phyloP scores from a whole-genome alignment of 805 yeast genomes.

The Kuraishia piskuri region DNA sequence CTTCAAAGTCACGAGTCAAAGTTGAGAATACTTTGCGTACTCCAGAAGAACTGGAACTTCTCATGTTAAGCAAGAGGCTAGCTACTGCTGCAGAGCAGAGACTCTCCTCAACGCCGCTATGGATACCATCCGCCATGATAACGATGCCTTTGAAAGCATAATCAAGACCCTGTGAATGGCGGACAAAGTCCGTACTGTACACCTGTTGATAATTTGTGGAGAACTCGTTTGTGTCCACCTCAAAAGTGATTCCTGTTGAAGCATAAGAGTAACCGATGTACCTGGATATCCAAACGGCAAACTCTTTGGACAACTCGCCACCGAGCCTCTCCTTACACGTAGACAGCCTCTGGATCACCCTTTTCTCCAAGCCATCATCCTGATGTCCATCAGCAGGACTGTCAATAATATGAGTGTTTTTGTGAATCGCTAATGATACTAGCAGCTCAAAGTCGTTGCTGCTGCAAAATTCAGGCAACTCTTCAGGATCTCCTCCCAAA shows the following conservation, averaged over 20 bases:
- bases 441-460: not conserved
- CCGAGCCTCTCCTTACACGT: not conserved
- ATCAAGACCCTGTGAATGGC: not conserved
- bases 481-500: not conserved
- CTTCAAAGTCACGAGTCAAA: not conserved
- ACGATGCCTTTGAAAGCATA: too few species aligned
- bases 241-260: constrained; percentile 4
- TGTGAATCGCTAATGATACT: not conserved
- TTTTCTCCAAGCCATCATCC: not conserved
- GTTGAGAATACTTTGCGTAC: not conserved
- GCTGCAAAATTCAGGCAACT: not conserved
- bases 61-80: not conserved
- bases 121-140: not conserved
- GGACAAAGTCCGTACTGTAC: not conserved
- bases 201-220: not conserved
- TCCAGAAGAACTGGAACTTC: not conserved
- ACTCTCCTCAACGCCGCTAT: not conserved
- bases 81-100: not conserved
- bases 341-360: not conserved
- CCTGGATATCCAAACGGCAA: not conserved
- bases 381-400: not conserved
- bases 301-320: not conserved
- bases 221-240: constrained; percentile 1
- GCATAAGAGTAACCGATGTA: not conserved
- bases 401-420: not conserved